Conservation (phyloP, 345 rosid genomes). For the Combretum micranthum region DNA sequence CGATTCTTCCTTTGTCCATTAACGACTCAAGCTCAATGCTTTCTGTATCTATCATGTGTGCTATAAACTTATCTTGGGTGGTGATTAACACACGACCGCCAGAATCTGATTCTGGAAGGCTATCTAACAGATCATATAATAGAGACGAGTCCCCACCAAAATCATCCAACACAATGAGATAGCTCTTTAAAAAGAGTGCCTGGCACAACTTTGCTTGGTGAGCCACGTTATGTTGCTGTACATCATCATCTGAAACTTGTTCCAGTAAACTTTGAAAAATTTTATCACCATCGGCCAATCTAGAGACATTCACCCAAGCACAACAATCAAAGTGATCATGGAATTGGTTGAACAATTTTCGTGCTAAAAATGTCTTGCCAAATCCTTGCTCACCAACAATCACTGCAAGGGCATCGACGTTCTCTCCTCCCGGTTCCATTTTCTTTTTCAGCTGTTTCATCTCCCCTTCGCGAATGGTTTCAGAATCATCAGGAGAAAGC, state of each 20-base stretch:
- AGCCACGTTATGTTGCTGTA: not conserved
- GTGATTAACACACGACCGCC: slow-evolving; percentile 10
- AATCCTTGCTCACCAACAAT: slow-evolving; percentile 10
- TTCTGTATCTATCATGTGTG: not conserved
- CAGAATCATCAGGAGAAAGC: too few relatives aligned
- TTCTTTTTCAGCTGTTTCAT: too few relatives aligned
- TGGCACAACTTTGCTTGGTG: not conserved
- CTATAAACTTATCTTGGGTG: slow-evolving; percentile 2
- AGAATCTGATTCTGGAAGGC: not conserved
- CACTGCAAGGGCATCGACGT: too few relatives aligned
- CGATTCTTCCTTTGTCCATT: not conserved
- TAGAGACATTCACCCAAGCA: too few relatives aligned
- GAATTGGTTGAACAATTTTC: slow-evolving; percentile 4
- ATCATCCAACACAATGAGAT: slow-evolving; percentile 17
- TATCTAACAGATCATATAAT: not conserved
- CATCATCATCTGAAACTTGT: slow-evolving; percentile 2
- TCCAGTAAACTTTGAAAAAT: not conserved
- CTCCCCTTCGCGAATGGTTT: too few relatives aligned
- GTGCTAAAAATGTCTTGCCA: slow-evolving; percentile 17
- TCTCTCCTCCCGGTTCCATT: too few relatives aligned
- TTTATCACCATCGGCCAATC: not conserved
- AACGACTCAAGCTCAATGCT: not conserved
- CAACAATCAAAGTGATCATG: slow-evolving; percentile 5
- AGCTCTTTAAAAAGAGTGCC: slow-evolving; percentile 6
- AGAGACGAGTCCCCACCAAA: not conserved